Percentiles rank a stretch among this genome's conserved stretches.
Evolutionary conservation across 1,139 yeast genomes (phyloP).

Genomic region (Kazachstania sp.): DNA sequence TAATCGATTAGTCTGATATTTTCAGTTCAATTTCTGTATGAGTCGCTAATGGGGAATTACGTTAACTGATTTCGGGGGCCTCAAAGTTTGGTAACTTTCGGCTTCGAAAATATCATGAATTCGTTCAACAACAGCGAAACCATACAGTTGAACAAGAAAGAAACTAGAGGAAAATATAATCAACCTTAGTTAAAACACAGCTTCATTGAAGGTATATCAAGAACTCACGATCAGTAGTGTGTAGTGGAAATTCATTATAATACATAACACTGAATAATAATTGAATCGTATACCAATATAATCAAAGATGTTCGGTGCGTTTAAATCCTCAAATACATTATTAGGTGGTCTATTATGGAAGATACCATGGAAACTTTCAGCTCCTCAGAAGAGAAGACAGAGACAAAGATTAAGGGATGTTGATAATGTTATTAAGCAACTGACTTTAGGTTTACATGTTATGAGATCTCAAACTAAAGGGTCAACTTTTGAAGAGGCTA

Average conservation of each 20-base stretch:
- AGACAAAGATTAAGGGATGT: constrained; percentile 74
- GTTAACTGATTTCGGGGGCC: background rate
- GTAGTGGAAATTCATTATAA: background rate
- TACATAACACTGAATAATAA: background rate
- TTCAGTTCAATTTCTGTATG: too few relatives aligned
- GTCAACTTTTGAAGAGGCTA: constrained; percentile 45
- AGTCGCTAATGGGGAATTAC: background rate
- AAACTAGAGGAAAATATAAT: too few relatives aligned
- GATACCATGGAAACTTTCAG: constrained; percentile 68
- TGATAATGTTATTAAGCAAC: constrained; percentile 65
- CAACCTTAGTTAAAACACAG: too few relatives aligned
- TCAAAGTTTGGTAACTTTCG: background rate
- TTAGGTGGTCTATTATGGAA: constrained; percentile 88
- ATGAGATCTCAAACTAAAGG: constrained; percentile 38
- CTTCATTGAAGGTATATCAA: too few relatives aligned
- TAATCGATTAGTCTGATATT: too few relatives aligned
- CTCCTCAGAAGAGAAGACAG: constrained; percentile 72
- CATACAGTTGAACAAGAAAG: too few relatives aligned
- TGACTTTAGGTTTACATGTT: constrained; percentile 52
- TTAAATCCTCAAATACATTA: constrained; percentile 52
- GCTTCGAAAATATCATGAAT: too few relatives aligned
- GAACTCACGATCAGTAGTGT: too few relatives aligned
- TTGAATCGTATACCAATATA: background rate
- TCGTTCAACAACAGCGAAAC: too few relatives aligned
- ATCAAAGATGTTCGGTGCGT: constrained; percentile 66